A percentile compares a stretch with the other conserved stretches of the same genome.
phyloP scores from a whole-genome alignment of 805 yeast genomes.

The Ascoidea rubescens region DNA sequence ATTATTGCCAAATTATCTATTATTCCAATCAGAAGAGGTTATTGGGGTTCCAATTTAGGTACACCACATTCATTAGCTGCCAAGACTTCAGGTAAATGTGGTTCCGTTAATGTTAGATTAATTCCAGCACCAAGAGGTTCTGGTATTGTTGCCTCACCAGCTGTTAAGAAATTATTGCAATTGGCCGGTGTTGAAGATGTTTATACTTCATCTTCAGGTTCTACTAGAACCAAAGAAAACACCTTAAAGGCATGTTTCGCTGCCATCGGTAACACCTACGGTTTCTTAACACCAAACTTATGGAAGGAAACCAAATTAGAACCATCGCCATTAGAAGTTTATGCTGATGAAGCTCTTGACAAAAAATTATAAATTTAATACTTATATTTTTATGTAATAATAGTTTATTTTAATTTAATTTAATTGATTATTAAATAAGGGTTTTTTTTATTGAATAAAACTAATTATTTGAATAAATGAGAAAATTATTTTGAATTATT shows the following conservation, averaged over 20 bases:
- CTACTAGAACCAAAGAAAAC: slow-evolving; percentile 99
- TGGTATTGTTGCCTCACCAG: slow-evolving; percentile 99
- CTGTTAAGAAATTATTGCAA: slow-evolving; percentile 96
- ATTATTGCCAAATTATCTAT: slow-evolving; percentile 97
- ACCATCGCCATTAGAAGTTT: slow-evolving; percentile 90
- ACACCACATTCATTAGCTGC: slow-evolving; percentile 97
- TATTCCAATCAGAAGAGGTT: slow-evolving; percentile 99
- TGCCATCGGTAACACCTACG: slow-evolving; percentile 99
- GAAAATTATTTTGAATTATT: no score
- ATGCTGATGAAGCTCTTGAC: slow-evolving; percentile 36
- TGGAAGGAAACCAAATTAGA: slow-evolving; percentile 80
- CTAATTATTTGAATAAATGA: no score
- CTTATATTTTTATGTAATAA: no score
- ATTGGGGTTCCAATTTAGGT: slow-evolving; percentile 99
- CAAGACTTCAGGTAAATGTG: slow-evolving; percentile 99
- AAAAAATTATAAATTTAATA: no score
- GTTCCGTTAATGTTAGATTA: slow-evolving; percentile 96
- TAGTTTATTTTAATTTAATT: no score
- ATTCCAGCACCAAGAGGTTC: slow-evolving; percentile 99
- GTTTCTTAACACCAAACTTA: slow-evolving; percentile 99
- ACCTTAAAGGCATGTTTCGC: slow-evolving; percentile 99
- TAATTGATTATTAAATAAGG: no score
- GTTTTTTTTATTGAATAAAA: no score
- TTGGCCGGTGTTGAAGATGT: slow-evolving; percentile 99
- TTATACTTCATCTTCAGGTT: slow-evolving; percentile 96